phyloP scores from a whole-genome alignment of 768 basidiomycete species.

The Kwoniella bestiolae region DNA sequence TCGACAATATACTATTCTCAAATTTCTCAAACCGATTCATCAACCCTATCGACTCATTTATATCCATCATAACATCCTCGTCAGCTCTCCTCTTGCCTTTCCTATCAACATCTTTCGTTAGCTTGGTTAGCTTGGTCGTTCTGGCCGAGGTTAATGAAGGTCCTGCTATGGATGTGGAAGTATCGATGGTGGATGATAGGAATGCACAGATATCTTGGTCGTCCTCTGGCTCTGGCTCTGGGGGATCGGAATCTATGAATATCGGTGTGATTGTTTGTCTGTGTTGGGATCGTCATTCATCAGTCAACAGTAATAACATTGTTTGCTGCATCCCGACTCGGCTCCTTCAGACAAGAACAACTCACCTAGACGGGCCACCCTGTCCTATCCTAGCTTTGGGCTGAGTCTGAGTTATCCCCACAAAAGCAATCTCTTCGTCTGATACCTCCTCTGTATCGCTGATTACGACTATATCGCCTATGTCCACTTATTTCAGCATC shows the following conservation, averaged over 20 bases:
- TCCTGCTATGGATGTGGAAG: background rate
- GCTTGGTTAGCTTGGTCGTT: too few species aligned
- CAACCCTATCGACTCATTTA: conserved; percentile 57
- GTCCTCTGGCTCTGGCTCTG: conserved; percentile 3
- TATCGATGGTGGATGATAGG: conserved; percentile 5
- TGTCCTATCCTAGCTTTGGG: background rate
- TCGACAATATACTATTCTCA: conserved; percentile 14
- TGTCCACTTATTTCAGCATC: background rate
- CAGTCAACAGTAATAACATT: background rate
- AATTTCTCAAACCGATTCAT: conserved; percentile 51
- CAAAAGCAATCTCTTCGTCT: conserved; percentile 37
- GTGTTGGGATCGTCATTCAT: background rate
- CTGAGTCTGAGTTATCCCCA: conserved; percentile 18
- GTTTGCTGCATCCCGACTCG: too few species aligned
- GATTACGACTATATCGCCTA: conserved; percentile 29
- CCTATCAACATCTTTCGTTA: background rate
- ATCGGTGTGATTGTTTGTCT: conserved; percentile 4
- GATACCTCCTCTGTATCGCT: conserved; percentile 34
- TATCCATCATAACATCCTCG: background rate
- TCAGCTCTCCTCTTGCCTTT: background rate
- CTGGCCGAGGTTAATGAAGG: background rate
- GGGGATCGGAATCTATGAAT: conserved; percentile 16
- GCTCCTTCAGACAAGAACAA: too few species aligned
- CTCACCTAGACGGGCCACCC: conserved; percentile 7
- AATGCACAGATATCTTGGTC: conserved; percentile 15